Evolutionary conservation across 768 basidiomycete species (phyloP), one percentile per base, ranked within the genome.

Genomic region (Lentinula edodes): DNA sequence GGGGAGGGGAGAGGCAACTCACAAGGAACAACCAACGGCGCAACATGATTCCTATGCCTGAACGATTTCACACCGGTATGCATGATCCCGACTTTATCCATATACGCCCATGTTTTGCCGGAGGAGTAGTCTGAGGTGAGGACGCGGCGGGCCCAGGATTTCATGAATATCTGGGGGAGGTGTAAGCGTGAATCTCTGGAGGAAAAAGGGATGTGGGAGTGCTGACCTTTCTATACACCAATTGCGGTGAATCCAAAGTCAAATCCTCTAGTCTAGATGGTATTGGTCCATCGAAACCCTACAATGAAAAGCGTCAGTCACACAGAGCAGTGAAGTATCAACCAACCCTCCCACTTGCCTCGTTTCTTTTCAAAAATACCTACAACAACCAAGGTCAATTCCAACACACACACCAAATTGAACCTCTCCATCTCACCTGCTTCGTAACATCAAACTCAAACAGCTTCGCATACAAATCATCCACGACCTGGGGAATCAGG

Each of bases 11-110:
- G 28, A 28, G 36, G 35, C 42, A 54, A 54, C 70, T 23, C 61
- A 76, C 79, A 73, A 52, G 73, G 73, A 6, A 74, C 73, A 61
- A 72, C 69, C 32, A 74, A 61, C 7, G 73, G 73, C 10, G 65
- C 61, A 48, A 70, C 69, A 63, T 70, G 68, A 4, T 71, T 69
- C 23, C 76, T 68, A 60, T 79, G 79, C 56, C 74, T 72, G 68
- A 81, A 80, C 0, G 78, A 75, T 46, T 73, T 69, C 12, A 71
- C 71, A 12, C 80, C 80, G 0, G 80, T 81, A 64, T 81, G 81
- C 80, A 81, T 81, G 46, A 78, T 65, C 2, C 78, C 80, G 39
- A 82, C 81, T 54, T 61, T 54, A 39, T 78, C 72, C 32, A 78
- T 67, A 61, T 80, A 81, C 43, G 78, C 76, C 79, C 78, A 81